phyloP scores from a whole-genome alignment of 2,329 filamentous ascomycete genomes.

The Nothophoma quercina region DNA sequence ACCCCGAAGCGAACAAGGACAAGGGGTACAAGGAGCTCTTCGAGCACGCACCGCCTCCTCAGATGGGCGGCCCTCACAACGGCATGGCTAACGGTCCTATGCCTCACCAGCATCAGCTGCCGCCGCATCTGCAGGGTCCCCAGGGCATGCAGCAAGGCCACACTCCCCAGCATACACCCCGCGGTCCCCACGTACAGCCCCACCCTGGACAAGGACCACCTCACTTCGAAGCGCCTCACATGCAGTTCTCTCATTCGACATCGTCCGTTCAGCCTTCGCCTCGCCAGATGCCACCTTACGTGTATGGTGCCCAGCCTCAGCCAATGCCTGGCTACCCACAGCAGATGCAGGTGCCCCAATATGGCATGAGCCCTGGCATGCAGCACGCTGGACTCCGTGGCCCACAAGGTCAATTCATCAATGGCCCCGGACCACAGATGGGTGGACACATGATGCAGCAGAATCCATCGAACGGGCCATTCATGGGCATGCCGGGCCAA shows the following conservation, averaged over 20 bases:
- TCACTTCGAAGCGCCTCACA: slow-evolving; percentile 82
- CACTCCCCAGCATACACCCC: slow-evolving; percentile 78
- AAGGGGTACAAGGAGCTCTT: slow-evolving; percentile 84
- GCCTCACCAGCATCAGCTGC: slow-evolving; percentile 83
- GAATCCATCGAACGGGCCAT: slow-evolving; percentile 70
- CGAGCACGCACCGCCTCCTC: slow-evolving; percentile 66
- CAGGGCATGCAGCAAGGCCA: slow-evolving; percentile 72
- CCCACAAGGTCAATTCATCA: slow-evolving; percentile 77
- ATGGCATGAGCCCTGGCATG: slow-evolving; percentile 72
- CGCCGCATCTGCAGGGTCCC: slow-evolving; percentile 78
- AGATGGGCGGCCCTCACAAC: slow-evolving; percentile 71
- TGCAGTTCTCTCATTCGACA: slow-evolving; percentile 83
- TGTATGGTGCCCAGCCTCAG: slow-evolving; percentile 73
- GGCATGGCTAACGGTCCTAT: slow-evolving; percentile 69
- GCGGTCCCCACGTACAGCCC: slow-evolving; percentile 77
- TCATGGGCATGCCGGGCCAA: slow-evolving; percentile 71
- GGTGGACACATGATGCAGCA: slow-evolving; percentile 81
- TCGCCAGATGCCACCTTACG: slow-evolving; percentile 73
- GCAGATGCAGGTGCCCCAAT: slow-evolving; percentile 69
- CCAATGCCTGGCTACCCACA: slow-evolving; percentile 57
- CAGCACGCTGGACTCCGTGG: slow-evolving; percentile 76
- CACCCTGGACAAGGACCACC: slow-evolving; percentile 74
- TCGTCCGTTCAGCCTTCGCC: slow-evolving; percentile 85
- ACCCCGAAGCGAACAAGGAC: slow-evolving; percentile 72
- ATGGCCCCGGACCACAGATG: slow-evolving; percentile 75